Base-by-base conservation (phyloP, 495 filamentous ascomycete genomes). In the Trichoderma reesei region DNA sequence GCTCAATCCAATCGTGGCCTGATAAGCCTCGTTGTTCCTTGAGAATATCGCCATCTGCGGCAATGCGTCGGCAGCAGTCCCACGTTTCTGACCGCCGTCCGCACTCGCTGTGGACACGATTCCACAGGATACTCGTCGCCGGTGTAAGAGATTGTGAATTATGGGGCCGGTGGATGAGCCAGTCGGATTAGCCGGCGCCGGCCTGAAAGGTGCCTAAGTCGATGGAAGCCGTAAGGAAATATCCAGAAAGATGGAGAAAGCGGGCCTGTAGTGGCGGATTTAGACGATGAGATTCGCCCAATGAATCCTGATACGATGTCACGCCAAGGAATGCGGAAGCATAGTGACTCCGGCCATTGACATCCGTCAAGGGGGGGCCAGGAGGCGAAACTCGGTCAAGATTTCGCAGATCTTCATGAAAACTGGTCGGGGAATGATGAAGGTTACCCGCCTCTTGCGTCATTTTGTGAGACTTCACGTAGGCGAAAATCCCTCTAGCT, bases 151-250 rank as follows among this genome's bases (percentile, higher is more conserved):
- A 56, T 56, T 56, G 33, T 14, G 31, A 34, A 31, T 14, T 33
- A n/a, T 56, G 44, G 44, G 20, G 44, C 16, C 44, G n/a, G 7
- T 7, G 18, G 16, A 48, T 48, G 51, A 26, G 51, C 51, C 51
- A 56, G 51, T 56, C 51, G 51, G 51, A 56, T 56, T 14, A 26
- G 31, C 51, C 51, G 51, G 51, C 51, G 20, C 51, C 26, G 26
- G 20, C 26, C 14, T 20, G 34, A 34, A 56, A 34, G 14, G 11
- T 56, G 26, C 9, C 26, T 34, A 3, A 56, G 26, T 10, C 31
- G 26, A 39, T 6, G 11, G 38, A 11, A 6, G 38, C 38, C 26
- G 13, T 7, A 56, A 2, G 13, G 10, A 56, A 2, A 13, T 33
- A 9, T 33, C 51, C 2, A 56, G 51, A 36, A 34, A 33, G 51